Conservation (phyloP, 108 stramenopile species). For the Skeletonema grethae region DNA sequence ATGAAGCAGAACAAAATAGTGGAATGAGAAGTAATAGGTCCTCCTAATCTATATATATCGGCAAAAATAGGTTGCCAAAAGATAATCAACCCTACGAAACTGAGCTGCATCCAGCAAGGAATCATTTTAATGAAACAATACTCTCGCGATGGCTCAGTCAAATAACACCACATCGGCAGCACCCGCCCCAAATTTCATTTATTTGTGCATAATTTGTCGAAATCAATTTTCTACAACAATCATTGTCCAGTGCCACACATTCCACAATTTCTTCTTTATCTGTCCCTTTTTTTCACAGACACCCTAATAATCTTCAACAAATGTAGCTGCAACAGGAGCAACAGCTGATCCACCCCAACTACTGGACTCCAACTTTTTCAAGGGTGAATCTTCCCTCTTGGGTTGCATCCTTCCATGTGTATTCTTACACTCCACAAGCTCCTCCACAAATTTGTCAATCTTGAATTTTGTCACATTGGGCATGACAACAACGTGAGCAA, state of each 20-base stretch:
- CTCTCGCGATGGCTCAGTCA: background rate
- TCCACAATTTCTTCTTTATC: too few relatives aligned
- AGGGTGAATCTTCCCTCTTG: slow-evolving; percentile 51
- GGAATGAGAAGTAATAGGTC: background rate
- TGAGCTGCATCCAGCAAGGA: background rate
- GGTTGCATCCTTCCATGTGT: slow-evolving; percentile 58
- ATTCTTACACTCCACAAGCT: slow-evolving; percentile 62
- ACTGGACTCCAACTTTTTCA: slow-evolving; percentile 49
- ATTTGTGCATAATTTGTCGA: background rate
- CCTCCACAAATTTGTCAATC: slow-evolving; percentile 85
- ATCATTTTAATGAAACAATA: background rate
- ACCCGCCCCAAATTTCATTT: background rate
- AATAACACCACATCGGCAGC: background rate
- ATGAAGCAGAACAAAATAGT: too few relatives aligned
- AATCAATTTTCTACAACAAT: background rate
- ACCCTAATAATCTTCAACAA: slow-evolving; percentile 17
- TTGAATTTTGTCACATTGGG: slow-evolving; percentile 82
- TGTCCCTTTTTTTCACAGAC: background rate
- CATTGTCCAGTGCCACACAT: slow-evolving; percentile 6
- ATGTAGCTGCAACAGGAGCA: slow-evolving; percentile 28
- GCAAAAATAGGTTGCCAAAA: background rate
- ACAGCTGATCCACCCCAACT: slow-evolving; percentile 54
- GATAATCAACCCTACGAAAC: background rate
- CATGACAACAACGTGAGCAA: slow-evolving; percentile 92
- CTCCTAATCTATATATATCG: background rate